Base-by-base conservation (phyloP, 83 land plant species). In the Larix sibirica region DNA sequence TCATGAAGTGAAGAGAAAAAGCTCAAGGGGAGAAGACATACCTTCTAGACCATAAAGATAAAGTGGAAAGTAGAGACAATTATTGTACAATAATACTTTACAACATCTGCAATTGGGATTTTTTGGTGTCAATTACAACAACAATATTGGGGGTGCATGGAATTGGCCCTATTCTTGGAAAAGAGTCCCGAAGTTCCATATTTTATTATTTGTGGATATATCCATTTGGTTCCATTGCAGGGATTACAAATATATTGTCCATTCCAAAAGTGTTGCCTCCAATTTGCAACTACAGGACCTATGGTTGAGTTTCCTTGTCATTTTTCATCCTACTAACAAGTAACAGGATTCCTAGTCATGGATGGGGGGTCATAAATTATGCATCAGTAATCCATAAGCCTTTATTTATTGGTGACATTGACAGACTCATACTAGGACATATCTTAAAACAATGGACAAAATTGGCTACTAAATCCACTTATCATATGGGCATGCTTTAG, bases 401-500 rank as follows among this genome's bases (percentile, higher is more conserved):
- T 47, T 81, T 96, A 83, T 92, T 96, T 74, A 59, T 18, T 83
- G 33, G 58, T 60, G 54, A 75, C 88, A 97, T 80, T 50, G 98
- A 95, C 33, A 97, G 93, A 85, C 82, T 94, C 8, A 84, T 95
- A 64, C 85, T 95, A 26, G 99, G 97, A 56, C 93, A 95, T 86
- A 86, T 79, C 59, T 86, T 97, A 74, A 95, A 93, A 84, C 98
- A 96, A 84, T 96, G 96, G 9, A 83, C 88, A 18, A 89, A 89
- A 7, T 66, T 96, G 77, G 83, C 90, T 38, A 38, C 95, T 0
- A 95, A 50, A 95, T 80, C 99, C 96, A 6, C 85, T 97, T 33
- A 87, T 97, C 4, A 82, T 93, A 62, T 93, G 95, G 91, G 95
- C 98, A 73, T 97, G 98, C 98, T 88, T 95, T 64, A 96, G 98